Evolutionary conservation across 225 moss, liverwort and hornwort genomes (phyloP).

Genomic region (Sphagnum tenellum): DNA sequence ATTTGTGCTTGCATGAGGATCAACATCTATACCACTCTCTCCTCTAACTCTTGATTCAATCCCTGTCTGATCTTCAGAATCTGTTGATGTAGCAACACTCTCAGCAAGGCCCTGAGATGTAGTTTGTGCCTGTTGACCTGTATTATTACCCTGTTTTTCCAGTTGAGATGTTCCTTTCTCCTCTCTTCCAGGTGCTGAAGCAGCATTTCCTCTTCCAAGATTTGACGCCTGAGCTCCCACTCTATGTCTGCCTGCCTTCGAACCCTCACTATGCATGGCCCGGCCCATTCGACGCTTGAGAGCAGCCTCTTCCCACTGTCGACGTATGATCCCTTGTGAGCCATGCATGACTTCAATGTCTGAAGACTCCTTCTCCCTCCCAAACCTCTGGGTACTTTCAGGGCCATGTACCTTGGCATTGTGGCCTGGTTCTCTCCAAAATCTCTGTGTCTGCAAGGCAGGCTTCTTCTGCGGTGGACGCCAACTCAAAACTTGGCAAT

Average conservation of each 20-base stretch:
- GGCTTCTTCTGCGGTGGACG: conserved; percentile 12
- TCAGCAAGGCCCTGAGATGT: conserved; percentile 65
- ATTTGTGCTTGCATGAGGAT: conserved; percentile 13
- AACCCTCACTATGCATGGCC: conserved; percentile 81
- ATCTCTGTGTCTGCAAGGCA: conserved; percentile 15
- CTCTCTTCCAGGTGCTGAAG: conserved; percentile 13
- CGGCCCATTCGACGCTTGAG: conserved; percentile 67
- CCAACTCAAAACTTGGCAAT: conserved; percentile 35
- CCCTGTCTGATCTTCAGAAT: conserved; percentile 46
- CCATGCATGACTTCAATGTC: conserved; percentile 46
- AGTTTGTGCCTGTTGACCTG: conserved; percentile 17
- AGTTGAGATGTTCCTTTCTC: conserved; percentile 35
- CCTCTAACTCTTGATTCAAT: conserved; percentile 26
- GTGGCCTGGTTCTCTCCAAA: conserved; percentile 13
- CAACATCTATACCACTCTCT: conserved; percentile 42
- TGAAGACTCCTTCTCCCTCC: conserved; percentile 20
- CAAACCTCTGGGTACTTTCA: conserved; percentile 3
- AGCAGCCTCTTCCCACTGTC: conserved; percentile 80
- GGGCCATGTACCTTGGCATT: conserved; percentile 7
- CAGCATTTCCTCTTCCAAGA: conserved; percentile 11
- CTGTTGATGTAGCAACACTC: conserved; percentile 73
- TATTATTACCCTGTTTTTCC: conserved; percentile 32
- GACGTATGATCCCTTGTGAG: conserved; percentile 52
- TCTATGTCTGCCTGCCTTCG: conserved; percentile 48
- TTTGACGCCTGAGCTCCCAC: conserved; percentile 15